These are phyloP conservation scores for Thelonectria olida DNA, from an alignment of 2,329 filamentous ascomycete species.

Conservation along the genomic window DNA sequence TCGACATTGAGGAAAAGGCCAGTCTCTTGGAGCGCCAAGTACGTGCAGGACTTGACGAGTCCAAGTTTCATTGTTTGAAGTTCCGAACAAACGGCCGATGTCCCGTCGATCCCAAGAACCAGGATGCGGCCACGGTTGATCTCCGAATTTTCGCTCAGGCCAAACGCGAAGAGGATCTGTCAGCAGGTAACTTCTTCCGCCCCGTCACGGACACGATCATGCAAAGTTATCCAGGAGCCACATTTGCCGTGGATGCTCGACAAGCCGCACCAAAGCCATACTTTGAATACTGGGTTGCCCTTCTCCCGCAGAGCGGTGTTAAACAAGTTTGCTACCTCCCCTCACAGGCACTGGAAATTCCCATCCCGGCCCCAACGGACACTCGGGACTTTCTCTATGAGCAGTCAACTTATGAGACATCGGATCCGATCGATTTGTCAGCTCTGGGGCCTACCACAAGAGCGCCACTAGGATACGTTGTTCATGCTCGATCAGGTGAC, in stretches of 20 bases:
- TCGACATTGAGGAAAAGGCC: slow-evolving; percentile 52
- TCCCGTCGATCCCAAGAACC: slow-evolving; percentile 47
- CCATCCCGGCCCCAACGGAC: slow-evolving; percentile 25
- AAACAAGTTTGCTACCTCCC: slow-evolving; percentile 30
- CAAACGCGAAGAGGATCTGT: slow-evolving; percentile 14
- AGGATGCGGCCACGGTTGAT: slow-evolving; percentile 57
- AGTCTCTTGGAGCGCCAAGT: slow-evolving; percentile 25
- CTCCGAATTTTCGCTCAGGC: slow-evolving; percentile 55
- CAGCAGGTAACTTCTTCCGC: slow-evolving; percentile 39
- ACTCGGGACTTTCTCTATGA: slow-evolving; percentile 24
- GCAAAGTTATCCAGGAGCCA: slow-evolving; percentile 50
- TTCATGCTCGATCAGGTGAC: slow-evolving; percentile 40
- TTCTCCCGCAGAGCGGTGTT: slow-evolving; percentile 30
- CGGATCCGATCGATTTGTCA: slow-evolving; percentile 2
- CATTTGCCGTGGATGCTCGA: slow-evolving; percentile 47
- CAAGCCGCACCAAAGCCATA: slow-evolving; percentile 42
- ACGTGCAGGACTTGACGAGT: slow-evolving; percentile 20
- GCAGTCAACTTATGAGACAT: slow-evolving; percentile 36
- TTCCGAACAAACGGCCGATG: slow-evolving; percentile 52
- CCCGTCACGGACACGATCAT: slow-evolving; percentile 53
- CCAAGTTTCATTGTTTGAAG: slow-evolving; percentile 40
- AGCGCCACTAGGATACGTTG: slow-evolving; percentile 38
- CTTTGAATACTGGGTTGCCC: slow-evolving; percentile 23
- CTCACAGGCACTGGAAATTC: slow-evolving; percentile 15
- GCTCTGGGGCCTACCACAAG: slow-evolving; percentile 30